Evolutionary conservation across 2,329 filamentous ascomycete genomes (phyloP).

Genomic region (Alternaria triticina): DNA sequence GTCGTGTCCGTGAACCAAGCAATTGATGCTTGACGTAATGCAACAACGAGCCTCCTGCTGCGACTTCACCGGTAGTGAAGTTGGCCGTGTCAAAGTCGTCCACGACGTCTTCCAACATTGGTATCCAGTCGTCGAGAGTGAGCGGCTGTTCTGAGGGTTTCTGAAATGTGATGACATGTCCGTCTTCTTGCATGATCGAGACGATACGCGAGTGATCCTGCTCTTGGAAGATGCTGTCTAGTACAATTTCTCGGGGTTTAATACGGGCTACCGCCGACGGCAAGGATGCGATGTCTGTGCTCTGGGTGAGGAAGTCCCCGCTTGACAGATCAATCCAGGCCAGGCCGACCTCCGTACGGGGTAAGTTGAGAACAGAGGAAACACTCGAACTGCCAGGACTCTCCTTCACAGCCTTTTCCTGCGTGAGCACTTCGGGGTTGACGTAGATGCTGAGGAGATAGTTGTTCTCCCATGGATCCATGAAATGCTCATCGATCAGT

Average conservation of each 20-base stretch:
- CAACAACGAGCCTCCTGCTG: slow-evolving; percentile 80
- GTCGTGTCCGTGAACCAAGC: slow-evolving; percentile 76
- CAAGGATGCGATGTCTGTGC: slow-evolving; percentile 71
- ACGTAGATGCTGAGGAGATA: slow-evolving; percentile 84
- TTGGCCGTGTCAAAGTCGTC: slow-evolving; percentile 57
- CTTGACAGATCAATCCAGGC: slow-evolving; percentile 97
- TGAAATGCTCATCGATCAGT: slow-evolving; percentile 95
- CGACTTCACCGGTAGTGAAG: slow-evolving; percentile 73
- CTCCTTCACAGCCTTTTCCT: slow-evolving; percentile 30
- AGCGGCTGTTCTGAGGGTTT: slow-evolving; percentile 53
- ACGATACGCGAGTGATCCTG: slow-evolving; percentile 67
- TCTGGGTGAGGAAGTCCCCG: slow-evolving; percentile 89
- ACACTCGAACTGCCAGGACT: slow-evolving; percentile 38
- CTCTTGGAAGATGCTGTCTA: slow-evolving; percentile 64
- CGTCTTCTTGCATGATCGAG: slow-evolving; percentile 74
- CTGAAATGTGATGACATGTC: slow-evolving; percentile 77
- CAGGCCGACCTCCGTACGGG: slow-evolving; percentile 68
- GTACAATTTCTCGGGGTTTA: slow-evolving; percentile 81
- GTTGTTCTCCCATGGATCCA: slow-evolving; percentile 92
- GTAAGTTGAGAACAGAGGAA: slow-evolving; percentile 43
- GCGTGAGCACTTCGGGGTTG: slow-evolving; percentile 40
- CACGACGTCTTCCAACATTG: slow-evolving; percentile 78
- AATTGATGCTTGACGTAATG: slow-evolving; percentile 83
- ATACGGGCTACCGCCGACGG: slow-evolving; percentile 84
- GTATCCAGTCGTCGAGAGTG: slow-evolving; percentile 69